These are phyloP conservation scores for Coniochaeta pulveracea DNA, from an alignment of 2,329 filamentous ascomycete genomes.

Conservation along the genomic window DNA sequence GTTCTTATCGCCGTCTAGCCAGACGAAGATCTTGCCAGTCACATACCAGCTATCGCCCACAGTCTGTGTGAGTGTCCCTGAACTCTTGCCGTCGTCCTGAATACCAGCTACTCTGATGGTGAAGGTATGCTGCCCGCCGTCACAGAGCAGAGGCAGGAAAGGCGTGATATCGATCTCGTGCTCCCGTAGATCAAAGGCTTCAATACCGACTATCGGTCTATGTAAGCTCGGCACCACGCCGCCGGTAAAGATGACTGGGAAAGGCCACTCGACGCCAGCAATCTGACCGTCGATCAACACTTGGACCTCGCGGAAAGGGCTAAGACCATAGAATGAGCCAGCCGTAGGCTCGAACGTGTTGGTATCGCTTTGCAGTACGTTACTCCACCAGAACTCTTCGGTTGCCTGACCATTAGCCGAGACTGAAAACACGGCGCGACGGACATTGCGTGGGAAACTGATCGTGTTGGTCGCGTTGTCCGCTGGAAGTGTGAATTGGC, in stretches of 20 bases:
- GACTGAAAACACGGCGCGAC: conserved; percentile 63
- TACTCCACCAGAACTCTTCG: conserved; percentile 83
- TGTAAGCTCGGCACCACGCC: conserved; percentile 68
- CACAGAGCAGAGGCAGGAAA: conserved; percentile 58
- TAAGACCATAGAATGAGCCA: conserved; percentile 52
- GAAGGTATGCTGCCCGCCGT: conserved; percentile 55
- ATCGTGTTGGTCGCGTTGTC: conserved; percentile 49
- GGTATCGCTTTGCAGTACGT: conserved; percentile 53
- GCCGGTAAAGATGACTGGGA: conserved; percentile 72
- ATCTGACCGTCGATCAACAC: conserved; percentile 61
- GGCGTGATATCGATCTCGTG: conserved; percentile 75
- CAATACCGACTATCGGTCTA: conserved; percentile 65
- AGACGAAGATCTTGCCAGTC: conserved; percentile 72
- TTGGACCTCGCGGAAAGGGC: conserved; percentile 70
- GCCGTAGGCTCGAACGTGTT: conserved; percentile 45
- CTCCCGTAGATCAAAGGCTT: conserved; percentile 69
- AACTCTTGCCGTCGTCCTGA: conserved; percentile 37
- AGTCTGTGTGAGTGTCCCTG: conserved; percentile 31
- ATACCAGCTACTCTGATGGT: conserved; percentile 57
- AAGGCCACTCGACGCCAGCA: conserved; percentile 71
- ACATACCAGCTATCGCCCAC: conserved; percentile 64
- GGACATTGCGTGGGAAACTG: conserved; percentile 50
- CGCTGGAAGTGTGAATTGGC: conserved; percentile 56
- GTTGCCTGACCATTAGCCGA: conserved; percentile 63
- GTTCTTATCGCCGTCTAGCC: conserved; percentile 41